Evolutionary conservation across 2,329 filamentous ascomycete species (phyloP).

Genomic region (Talaromyces atroroseus): DNA sequence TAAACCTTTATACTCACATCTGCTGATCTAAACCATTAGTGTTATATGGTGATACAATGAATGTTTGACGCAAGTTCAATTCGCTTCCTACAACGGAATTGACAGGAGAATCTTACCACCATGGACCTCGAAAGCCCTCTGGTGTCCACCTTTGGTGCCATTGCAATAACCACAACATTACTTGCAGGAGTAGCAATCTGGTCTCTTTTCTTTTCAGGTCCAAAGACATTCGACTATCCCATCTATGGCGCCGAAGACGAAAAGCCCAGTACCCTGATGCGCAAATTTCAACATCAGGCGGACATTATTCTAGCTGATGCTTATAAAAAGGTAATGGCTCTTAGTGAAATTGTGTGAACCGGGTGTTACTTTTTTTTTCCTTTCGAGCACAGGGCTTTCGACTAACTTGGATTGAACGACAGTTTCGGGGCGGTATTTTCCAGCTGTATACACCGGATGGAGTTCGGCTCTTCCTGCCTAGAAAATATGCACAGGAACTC

Average conservation of each 20-base stretch:
- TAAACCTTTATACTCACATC: neutral
- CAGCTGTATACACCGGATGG: conserved; percentile 3
- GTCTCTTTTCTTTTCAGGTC: neutral
- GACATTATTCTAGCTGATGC: neutral
- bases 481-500: conserved; percentile 7
- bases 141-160: neutral
- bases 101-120: neutral
- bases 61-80: neutral
- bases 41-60: neutral
- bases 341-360: neutral
- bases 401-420: neutral
- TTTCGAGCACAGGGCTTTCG: neutral
- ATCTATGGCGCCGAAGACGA: neutral
- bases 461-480: conserved; percentile 1
- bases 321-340: neutral
- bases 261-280: neutral
- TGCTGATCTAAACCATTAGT: neutral
- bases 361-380: too few species aligned
- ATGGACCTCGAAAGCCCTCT: neutral
- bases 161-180: neutral
- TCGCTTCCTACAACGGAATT: neutral
- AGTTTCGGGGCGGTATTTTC: conserved; percentile 1
- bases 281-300: conserved; percentile 1
- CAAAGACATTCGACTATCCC: neutral
- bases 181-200: neutral